A percentile compares a stretch with the other conserved stretches of the same genome.
Conservation (phyloP, 2,329 filamentous ascomycete genomes). For the Alternaria sp. region DNA sequence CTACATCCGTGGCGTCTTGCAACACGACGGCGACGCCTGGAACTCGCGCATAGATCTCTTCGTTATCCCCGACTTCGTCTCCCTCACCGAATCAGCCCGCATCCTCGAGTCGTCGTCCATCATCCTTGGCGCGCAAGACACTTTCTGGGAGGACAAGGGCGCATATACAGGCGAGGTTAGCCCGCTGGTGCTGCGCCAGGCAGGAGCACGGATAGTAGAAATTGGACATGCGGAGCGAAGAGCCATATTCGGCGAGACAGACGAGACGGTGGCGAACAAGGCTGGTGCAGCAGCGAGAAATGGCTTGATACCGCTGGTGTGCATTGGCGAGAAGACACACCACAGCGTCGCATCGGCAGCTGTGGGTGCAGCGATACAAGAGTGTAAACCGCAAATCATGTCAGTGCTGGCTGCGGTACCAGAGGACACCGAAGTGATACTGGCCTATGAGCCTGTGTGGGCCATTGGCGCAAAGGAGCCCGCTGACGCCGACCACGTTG, state of each 20-base stretch:
- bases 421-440: slow-evolving; percentile 71
- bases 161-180: slow-evolving; percentile 82
- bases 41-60: slow-evolving; percentile 72
- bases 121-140: slow-evolving; percentile 78
- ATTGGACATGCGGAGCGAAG: slow-evolving; percentile 83
- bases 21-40: slow-evolving; percentile 61
- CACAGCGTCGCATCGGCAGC: slow-evolving; percentile 57
- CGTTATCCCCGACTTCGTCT: slow-evolving; percentile 79
- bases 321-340: slow-evolving; percentile 75
- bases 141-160: slow-evolving; percentile 72
- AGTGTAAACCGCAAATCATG: slow-evolving; percentile 72
- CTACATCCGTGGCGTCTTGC: slow-evolving; percentile 55
- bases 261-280: slow-evolving; percentile 72
- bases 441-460: slow-evolving; percentile 91
- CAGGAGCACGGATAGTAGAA: slow-evolving; percentile 77
- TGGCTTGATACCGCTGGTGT: slow-evolving; percentile 78
- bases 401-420: slow-evolving; percentile 69
- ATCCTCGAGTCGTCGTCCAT: slow-evolving; percentile 63
- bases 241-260: slow-evolving; percentile 76
- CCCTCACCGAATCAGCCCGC: slow-evolving; percentile 64
- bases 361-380: slow-evolving; percentile 67
- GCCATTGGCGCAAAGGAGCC: slow-evolving; percentile 80
- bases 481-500: slow-evolving; percentile 75
- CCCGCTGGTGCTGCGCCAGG: slow-evolving; percentile 69
- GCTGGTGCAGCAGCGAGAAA: slow-evolving; percentile 72